phyloP scores from a whole-genome alignment of 2,329 filamentous ascomycete species.

The Diplocarpon mali region DNA sequence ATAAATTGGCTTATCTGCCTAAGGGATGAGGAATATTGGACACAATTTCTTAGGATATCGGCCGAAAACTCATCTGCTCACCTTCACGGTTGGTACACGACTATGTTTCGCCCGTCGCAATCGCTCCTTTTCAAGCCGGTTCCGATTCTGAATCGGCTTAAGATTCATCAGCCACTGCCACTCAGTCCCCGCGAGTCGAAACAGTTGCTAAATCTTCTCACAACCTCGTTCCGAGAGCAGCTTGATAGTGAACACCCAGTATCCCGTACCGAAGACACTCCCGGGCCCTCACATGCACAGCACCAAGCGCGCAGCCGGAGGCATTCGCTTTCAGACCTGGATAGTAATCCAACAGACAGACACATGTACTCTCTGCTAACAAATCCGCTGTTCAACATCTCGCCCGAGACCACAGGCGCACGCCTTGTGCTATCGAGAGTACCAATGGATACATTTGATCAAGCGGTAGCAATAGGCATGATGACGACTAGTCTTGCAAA shows the following conservation, averaged over 20 bases:
- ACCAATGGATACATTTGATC: slow-evolving; percentile 25
- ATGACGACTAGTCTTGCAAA: slow-evolving; percentile 23
- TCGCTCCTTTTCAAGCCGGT: slow-evolving; percentile 37
- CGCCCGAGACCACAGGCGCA: background rate
- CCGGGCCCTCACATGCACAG: background rate
- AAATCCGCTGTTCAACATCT: slow-evolving; percentile 34
- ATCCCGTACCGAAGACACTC: background rate
- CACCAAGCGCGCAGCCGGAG: slow-evolving; percentile 12
- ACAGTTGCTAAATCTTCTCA: slow-evolving; percentile 48
- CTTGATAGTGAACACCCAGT: slow-evolving; percentile 44
- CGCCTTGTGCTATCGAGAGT: slow-evolving; percentile 4
- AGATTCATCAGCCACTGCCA: slow-evolving; percentile 40
- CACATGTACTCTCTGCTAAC: slow-evolving; percentile 40
- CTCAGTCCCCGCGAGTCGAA: slow-evolving; percentile 46
- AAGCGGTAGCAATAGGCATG: slow-evolving; percentile 23
- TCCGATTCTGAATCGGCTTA: slow-evolving; percentile 31
- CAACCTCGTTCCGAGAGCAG: slow-evolving; percentile 50
- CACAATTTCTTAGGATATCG: background rate
- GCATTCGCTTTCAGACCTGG: slow-evolving; percentile 9
- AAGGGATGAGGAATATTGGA: background rate
- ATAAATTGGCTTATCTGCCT: background rate
- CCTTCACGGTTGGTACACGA: background rate
- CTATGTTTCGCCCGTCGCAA: slow-evolving; percentile 40
- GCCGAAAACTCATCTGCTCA: background rate
- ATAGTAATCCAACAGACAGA: slow-evolving; percentile 29